Base-by-base conservation (phyloP, 116 monocot species). In the Iris pallida region DNA sequence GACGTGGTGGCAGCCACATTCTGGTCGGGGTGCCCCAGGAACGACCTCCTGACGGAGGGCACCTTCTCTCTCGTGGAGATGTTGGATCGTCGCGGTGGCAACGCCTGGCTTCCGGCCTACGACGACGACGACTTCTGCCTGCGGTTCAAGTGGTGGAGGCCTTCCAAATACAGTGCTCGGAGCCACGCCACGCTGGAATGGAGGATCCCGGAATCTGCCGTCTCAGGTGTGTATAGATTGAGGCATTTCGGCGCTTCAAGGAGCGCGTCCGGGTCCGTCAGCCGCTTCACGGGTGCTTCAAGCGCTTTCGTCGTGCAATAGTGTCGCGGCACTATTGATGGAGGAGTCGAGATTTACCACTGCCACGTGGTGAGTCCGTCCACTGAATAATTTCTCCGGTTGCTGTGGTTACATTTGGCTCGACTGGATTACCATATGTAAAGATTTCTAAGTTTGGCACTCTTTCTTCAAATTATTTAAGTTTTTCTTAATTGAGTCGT, bases 111-210 rank as follows among this genome's bases (percentile, higher is more conserved):
- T 43, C 82, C 85, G 4, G 73, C 71, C 13, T 89, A 82, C n/a
- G 89, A 89, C 2, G 89, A 89, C 6, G 89, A 89, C 54, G 89
- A 85, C 55, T 82, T 75, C 73, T 85, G 75, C 60, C 47, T 89
- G 65, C 51, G 68, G 4, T 89, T 89, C 72, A 85, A 72, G 52
- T 89, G 89, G 85, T 77, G 73, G 11, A 70, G 85, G 66, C 89
- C 89, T 16, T 45, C 73, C 16, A 64, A 69, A 20, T 70, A 80
- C 16, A 89, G 85, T 48, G 1, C 87, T 6, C 13, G 57, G 0
- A 83, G 87, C 78, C 56, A 74, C 66, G 85, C 85, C 4, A 75
- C 71, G 0, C 57, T 89, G 7, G 85, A 89, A 55, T 89, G 88
- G 88, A 73, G 69, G 45, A 82, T 89, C 54, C 88, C 85, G 12